Base-by-base conservation (phyloP, 2,329 filamentous ascomycete species). In the Penicillium capsulatum region DNA sequence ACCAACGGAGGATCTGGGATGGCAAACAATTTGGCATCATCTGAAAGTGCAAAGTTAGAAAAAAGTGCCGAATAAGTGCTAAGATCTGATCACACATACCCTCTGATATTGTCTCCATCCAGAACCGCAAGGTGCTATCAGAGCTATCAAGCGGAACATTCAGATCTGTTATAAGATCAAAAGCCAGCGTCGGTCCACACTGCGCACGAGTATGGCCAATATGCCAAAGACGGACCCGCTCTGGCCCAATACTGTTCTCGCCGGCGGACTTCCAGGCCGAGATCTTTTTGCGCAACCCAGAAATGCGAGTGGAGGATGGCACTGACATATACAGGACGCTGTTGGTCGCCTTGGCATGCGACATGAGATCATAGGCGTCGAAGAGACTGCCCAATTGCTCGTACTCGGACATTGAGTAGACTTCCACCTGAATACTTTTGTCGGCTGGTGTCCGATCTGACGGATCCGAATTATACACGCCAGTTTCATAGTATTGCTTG, bases 281-380 rank as follows among this genome's bases (percentile, higher is more conserved):
- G 16, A 68, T 59, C 43, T 61, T 63, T 46, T 59, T 61, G 31
- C 65, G 63, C 7, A 69, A 53, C 10, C 67, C 66, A 2, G 52
- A 56, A 14, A 68, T 45, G 6, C 57, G 59, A 4, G 59, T 61
- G 4, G 54, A 53, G 7, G 56, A 50, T 3, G 65, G 63, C 17
- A 68, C 36, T 7, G 45, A 61, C 44, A 68, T 47, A 13, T 65
- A 61, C 53, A 64, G 59, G 34, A 64, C 59, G 17, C 50, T 48
- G 20, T 63, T 60, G 19, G 55, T 47, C 3, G 55, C 42, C 36
- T 65, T 65, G 3, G 65, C 59, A 14, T 59, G 55, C 5, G 59
- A 56, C 65, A 69, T 68, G 42, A 70, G 53, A 51, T 67, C 63
- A 43, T 71, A 65, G n/a, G 63, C 57, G 45, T 71, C 66, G 31